Base-by-base conservation (phyloP, 1,284 basidiomycete genomes). In the Boletellus deceptivus region DNA sequence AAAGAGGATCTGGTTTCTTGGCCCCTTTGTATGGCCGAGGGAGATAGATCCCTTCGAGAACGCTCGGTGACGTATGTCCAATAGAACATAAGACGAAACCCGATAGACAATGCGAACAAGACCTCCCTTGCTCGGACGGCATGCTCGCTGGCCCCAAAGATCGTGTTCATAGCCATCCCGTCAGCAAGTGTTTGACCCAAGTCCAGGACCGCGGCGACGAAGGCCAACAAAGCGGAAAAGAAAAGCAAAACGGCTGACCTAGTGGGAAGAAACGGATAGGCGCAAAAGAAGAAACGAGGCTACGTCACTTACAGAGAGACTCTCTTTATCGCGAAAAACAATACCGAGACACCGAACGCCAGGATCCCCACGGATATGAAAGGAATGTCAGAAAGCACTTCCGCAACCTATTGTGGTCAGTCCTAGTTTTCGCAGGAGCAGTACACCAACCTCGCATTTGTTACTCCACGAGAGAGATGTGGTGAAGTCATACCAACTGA, bases 341-440 rank as follows among this genome's bases (percentile, higher is more conserved):
- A 82, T 11, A 76, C 76, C 46, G 83, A 78, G 29, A 81, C 71
- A n/a, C 78, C 84, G 52, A 89, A 79, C 34, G 77, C 78, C 59
- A 87, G 70, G 18, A 88, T 70, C 38, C 87, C 88, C 48, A 84
- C 75, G 50, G 78, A 78, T 58, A 86, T 78, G 55, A 85, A 72
- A 34, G 88, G 88, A 46, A 89, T 80, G 55, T 86, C 84, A 16
- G 79, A 73, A 38, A 89, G 70, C 43, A 89, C 63, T 54, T 72
- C 68, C 55, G 82, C 77, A 38, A 86, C 68, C 86, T 87, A 51
- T n/a, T 49, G 24, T 20, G 34, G 46, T 68, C 33, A 65, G 52
- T 42, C 13, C 10, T 4, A 6, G 29, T 16, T 20, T 41, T 3
- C 16, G 18, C 10, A 6, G 38, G 11, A 31, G 24, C 7, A 27